These are phyloP conservation scores for Penicillium cinerascens DNA, from an alignment of 495 filamentous ascomycete species.

Conservation along the genomic window DNA sequence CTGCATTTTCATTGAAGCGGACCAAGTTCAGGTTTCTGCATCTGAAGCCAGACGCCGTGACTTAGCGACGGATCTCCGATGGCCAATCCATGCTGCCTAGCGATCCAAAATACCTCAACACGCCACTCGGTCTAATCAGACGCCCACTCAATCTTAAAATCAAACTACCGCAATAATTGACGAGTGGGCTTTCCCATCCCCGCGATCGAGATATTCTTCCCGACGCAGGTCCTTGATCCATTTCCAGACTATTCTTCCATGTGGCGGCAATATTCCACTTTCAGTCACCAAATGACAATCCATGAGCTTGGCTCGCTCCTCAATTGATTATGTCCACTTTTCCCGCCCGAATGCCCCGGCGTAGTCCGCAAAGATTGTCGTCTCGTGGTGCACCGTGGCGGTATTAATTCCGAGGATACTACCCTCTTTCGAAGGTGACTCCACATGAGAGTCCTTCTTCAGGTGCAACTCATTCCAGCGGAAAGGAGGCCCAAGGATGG, in stretches of 20 bases:
- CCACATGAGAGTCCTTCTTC: constrained; percentile 13
- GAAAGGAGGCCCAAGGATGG: constrained; percentile 10
- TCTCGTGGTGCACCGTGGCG: constrained; percentile 27
- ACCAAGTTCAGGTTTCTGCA: too few relatives aligned
- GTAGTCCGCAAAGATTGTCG: constrained; percentile 47
- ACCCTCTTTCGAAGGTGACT: constrained; percentile 7
- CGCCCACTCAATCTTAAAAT: constrained; percentile 15
- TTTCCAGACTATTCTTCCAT: constrained; percentile 12
- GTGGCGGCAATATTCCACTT: not conserved
- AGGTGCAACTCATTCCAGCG: constrained; percentile 17
- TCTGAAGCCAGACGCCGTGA: too few relatives aligned
- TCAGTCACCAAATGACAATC: constrained; percentile 10
- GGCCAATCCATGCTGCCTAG: constrained; percentile 14
- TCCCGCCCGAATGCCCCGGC: constrained; percentile 47
- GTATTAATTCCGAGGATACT: constrained; percentile 25
- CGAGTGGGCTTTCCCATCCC: constrained; percentile 14
- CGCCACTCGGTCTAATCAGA: constrained; percentile 11
- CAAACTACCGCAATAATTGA: constrained; percentile 6
- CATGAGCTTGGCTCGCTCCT: constrained; percentile 24
- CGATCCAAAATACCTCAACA: constrained; percentile 17
- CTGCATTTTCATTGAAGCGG: too few relatives aligned
- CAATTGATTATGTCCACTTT: constrained; percentile 44
- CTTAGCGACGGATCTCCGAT: constrained; percentile 1
- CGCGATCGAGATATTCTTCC: constrained; percentile 18
- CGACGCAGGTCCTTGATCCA: constrained; percentile 16